Percentiles rank a stretch among this genome's conserved stretches.
Conservation (phyloP, 2,329 filamentous ascomycete genomes). For the Geosmithia morbida region DNA sequence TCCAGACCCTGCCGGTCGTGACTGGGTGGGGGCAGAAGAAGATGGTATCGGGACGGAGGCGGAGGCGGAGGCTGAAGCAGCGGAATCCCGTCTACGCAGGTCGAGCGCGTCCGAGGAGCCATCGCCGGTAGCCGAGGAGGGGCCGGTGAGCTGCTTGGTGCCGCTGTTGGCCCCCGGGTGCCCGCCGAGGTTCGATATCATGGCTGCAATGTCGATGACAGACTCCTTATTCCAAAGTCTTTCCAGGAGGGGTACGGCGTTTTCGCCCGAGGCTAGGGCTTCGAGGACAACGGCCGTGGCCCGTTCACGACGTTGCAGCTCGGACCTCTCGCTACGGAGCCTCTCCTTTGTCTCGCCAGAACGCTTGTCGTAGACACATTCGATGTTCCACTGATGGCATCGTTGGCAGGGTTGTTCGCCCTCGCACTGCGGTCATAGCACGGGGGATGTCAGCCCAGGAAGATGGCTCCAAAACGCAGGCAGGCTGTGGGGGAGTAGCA, state of each 20-base stretch:
- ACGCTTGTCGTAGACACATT: conserved; percentile 1
- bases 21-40: neutral
- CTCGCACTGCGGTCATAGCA: neutral
- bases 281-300: neutral
- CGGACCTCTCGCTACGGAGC: neutral
- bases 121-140: neutral
- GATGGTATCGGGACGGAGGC: neutral
- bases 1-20: neutral
- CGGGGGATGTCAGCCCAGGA: neutral
- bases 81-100: neutral
- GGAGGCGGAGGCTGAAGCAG: neutral
- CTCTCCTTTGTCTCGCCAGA: conserved; percentile 1
- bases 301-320: neutral
- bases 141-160: neutral
- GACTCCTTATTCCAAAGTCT: neutral
- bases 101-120: neutral
- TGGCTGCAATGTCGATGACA: neutral
- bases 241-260: neutral
- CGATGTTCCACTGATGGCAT: neutral
- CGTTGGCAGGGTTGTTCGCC: conserved; percentile 1
- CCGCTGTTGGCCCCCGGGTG: no score
- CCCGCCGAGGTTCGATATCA: neutral
- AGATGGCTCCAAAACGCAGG: no score
- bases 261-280: neutral
- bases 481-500: neutral